Percentiles rank a stretch among this genome's conserved stretches.
These are phyloP conservation scores for Sporothrix mexicana DNA, from an alignment of 2,329 filamentous ascomycete genomes.

Conservation along the genomic window DNA sequence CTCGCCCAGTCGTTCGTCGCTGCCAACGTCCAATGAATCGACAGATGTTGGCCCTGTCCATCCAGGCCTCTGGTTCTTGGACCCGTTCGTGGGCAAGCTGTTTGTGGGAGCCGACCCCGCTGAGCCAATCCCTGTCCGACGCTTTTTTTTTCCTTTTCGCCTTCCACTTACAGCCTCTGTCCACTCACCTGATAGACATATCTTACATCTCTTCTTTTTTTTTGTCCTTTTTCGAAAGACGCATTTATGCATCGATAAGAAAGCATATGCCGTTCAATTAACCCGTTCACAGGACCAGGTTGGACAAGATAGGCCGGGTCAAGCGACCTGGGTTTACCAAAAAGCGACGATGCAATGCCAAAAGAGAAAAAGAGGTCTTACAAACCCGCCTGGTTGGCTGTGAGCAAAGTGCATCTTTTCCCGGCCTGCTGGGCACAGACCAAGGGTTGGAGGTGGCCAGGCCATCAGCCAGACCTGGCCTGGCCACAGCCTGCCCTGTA, in stretches of 20 bases:
- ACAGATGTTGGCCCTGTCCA: background rate
- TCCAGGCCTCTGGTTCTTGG: constrained; percentile 14
- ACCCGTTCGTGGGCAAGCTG: constrained; percentile 8
- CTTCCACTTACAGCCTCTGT: background rate
- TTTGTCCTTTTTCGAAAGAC: background rate
- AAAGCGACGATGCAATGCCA: background rate
- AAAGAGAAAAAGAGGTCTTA: background rate
- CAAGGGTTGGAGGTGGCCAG: constrained; percentile 10
- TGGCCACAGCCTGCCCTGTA: background rate
- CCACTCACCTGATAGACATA: background rate
- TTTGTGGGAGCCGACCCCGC: background rate
- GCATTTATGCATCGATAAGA: constrained; percentile 1
- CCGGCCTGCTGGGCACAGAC: constrained; percentile 7
- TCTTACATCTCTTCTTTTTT: background rate
- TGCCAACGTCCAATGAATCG: constrained; percentile 13
- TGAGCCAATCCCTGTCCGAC: constrained; percentile 6
- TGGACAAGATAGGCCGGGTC: background rate
- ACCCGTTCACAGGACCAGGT: background rate
- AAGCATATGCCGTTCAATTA: background rate
- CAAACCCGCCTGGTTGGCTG: background rate
- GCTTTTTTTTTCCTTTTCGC: background rate
- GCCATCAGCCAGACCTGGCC: background rate
- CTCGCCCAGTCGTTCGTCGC: background rate
- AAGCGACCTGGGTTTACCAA: constrained; percentile 9
- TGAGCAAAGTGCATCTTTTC: background rate